A percentile compares a stretch with the other conserved stretches of the same genome.
phyloP scores from a whole-genome alignment of 2,329 filamentous ascomycete genomes.

The Neofusicoccum kwambonambiense region DNA sequence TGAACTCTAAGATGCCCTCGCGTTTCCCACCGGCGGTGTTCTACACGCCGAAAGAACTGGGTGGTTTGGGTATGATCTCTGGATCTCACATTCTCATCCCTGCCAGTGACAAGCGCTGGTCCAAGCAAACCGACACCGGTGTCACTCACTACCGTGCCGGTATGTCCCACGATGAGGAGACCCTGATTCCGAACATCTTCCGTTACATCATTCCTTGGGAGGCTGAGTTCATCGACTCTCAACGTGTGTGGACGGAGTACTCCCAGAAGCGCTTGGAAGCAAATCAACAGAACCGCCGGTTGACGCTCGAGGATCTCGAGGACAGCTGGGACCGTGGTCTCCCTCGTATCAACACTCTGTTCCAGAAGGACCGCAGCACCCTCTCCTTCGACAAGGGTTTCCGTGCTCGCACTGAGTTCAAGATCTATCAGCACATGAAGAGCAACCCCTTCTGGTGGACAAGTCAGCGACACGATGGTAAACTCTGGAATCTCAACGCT shows the following conservation, averaged over 20 bases:
- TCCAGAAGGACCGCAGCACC: conserved; percentile 97
- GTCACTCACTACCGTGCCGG: conserved; percentile 96
- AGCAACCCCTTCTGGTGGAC: conserved; percentile 99
- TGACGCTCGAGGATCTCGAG: conserved; percentile 94
- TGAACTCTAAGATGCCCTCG: conserved; percentile 99
- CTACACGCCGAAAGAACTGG: conserved; percentile 96
- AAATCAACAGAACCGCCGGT: conserved; percentile 91
- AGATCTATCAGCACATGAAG: conserved; percentile 98
- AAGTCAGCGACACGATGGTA: conserved; percentile 93
- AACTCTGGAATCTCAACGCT: conserved; percentile 94
- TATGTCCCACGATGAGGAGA: conserved; percentile 98
- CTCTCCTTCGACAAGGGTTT: conserved; percentile 98
- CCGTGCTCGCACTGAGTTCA: conserved; percentile 92
- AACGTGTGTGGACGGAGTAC: conserved; percentile 98
- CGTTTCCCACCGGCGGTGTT: conserved; percentile 98
- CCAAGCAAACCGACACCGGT: conserved; percentile 94
- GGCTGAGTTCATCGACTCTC: conserved; percentile 97
- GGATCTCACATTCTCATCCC: conserved; percentile 97
- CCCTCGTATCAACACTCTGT: conserved; percentile 95
- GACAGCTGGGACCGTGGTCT: conserved; percentile 98
- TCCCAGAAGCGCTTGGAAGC: conserved; percentile 96
- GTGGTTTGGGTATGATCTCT: conserved; percentile 97
- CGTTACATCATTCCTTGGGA: conserved; percentile 99
- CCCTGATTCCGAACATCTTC: conserved; percentile 97
- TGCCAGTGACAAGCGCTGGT: conserved; percentile 96